Percentiles rank a stretch among this genome's conserved stretches.
These are phyloP conservation scores for Phytophthora sansomeana DNA, from an alignment of 352 stramenopile genomes.

Conservation along the genomic window DNA sequence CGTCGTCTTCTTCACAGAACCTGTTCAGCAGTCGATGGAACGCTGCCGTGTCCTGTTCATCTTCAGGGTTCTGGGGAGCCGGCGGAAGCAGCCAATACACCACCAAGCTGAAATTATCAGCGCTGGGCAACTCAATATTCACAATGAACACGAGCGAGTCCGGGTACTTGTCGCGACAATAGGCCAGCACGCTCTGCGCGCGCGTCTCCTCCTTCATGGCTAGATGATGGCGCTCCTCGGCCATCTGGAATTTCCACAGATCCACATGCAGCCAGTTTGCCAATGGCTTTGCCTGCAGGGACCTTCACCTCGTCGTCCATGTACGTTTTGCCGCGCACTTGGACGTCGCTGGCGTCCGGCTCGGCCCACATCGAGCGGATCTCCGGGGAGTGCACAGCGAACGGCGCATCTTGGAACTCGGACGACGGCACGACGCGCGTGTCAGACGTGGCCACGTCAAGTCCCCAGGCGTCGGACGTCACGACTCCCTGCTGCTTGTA, in stretches of 20 bases:
- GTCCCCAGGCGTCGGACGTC: constrained; percentile 23
- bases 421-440: constrained; percentile 22
- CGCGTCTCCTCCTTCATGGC: constrained; percentile 55
- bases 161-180: constrained; percentile 52
- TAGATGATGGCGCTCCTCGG: constrained; percentile 61
- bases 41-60: constrained; percentile 34
- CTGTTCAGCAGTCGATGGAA: constrained; percentile 69
- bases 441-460: constrained; percentile 23
- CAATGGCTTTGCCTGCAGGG: constrained; percentile 47
- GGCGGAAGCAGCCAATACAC: constrained; percentile 76
- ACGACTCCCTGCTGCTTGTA: constrained; percentile 31
- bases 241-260: constrained; percentile 56
- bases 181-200: constrained; percentile 56
- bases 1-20: constrained; percentile 56
- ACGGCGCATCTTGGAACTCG: constrained; percentile 45
- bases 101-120: constrained; percentile 76
- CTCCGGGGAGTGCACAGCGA: constrained; percentile 37
- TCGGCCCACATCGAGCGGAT: constrained; percentile 72
- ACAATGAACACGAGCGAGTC: constrained; percentile 86
- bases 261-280: constrained; percentile 74
- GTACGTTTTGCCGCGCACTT: constrained; percentile 67
- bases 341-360: constrained; percentile 54
- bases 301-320: constrained; percentile 67
- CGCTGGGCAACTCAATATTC: constrained; percentile 84
- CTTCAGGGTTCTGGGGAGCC: constrained; percentile 7